Percentiles rank a stretch among this genome's conserved stretches.
Conservation (phyloP, 805 yeast genomes). For the Limtongia smithiae region DNA sequence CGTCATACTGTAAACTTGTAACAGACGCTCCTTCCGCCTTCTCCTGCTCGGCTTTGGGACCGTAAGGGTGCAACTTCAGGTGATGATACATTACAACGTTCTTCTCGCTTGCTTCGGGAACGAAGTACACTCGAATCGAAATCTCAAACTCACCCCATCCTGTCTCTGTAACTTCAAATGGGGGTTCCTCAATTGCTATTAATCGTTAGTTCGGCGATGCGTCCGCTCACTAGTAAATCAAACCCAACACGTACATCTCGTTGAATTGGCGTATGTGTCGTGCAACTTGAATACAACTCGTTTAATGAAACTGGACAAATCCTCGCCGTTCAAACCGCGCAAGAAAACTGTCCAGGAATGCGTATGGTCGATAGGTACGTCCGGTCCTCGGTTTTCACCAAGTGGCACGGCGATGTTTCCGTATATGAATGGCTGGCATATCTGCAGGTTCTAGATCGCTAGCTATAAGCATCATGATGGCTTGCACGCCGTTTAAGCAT, state of each 20-base stretch:
- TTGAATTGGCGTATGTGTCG: constrained; percentile 85
- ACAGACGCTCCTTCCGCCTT: constrained; percentile 43
- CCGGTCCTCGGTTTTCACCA: constrained; percentile 48
- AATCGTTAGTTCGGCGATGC: too few species aligned
- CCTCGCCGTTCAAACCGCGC: constrained; percentile 74
- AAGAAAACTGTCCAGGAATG: constrained; percentile 95
- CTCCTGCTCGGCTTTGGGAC: constrained; percentile 35
- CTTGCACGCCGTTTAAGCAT: too few species aligned
- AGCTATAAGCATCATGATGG: too few species aligned
- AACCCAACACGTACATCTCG: constrained; percentile 45
- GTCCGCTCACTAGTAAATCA: too few species aligned
- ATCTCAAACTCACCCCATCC: constrained; percentile 99
- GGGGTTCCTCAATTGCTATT: constrained; percentile 72
- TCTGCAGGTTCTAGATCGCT: constrained; percentile 32
- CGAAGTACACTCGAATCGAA: constrained; percentile 79
- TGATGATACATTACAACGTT: constrained; percentile 83
- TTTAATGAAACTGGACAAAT: constrained; percentile 74
- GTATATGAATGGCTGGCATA: constrained; percentile 73
- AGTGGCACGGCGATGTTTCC: constrained; percentile 78
- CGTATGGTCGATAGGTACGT: constrained; percentile 84
- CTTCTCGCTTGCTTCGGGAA: constrained; percentile 84
- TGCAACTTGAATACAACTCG: constrained; percentile 92
- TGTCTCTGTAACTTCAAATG: constrained; percentile 91
- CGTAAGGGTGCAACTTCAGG: constrained; percentile 85
- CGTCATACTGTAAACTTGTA: constrained; percentile 72